A percentile compares a stretch with the other conserved stretches of the same genome.
Conservation (phyloP, 257 asterid genomes). For the Euphrasia confusa region DNA sequence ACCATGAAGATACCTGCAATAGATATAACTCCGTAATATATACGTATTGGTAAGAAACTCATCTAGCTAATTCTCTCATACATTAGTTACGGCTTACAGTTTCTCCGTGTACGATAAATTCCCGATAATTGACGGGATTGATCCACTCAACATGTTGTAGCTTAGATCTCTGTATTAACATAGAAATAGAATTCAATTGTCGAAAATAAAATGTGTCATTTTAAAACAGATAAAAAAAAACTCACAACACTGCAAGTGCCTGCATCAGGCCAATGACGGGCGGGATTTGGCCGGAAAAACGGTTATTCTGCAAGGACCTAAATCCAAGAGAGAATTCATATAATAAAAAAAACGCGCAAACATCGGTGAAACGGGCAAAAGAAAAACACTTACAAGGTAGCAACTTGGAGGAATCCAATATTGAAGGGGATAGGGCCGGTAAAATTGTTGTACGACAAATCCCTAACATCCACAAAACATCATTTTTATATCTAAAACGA, state of each 20-base stretch:
- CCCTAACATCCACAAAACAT: slow-evolving; percentile 39
- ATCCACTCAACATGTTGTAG: slow-evolving; percentile 75
- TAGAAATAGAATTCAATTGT: background rate
- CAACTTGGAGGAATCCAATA: slow-evolving; percentile 94
- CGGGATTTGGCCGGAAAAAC: slow-evolving; percentile 66
- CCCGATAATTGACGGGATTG: slow-evolving; percentile 82
- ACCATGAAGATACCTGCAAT: slow-evolving; percentile 78
- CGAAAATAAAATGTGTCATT: too few species aligned
- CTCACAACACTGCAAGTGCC: slow-evolving; percentile 98
- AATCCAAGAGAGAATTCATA: background rate
- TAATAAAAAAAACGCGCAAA: too few species aligned
- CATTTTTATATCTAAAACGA: background rate
- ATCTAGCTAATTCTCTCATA: background rate
- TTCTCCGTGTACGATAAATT: slow-evolving; percentile 87
- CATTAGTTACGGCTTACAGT: slow-evolving; percentile 38
- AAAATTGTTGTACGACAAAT: slow-evolving; percentile 74
- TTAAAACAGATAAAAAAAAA: background rate
- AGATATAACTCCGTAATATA: background rate
- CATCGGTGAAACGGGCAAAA: too few species aligned
- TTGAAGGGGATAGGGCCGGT: slow-evolving; percentile 84
- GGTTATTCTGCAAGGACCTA: slow-evolving; percentile 57
- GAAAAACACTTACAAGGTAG: slow-evolving; percentile 65
- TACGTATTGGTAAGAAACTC: background rate
- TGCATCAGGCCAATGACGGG: slow-evolving; percentile 96
- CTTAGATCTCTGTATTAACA: slow-evolving; percentile 60